These are phyloP conservation scores for Vitis hybrid DNA, from an alignment of 177 flowering plant genomes.

Conservation along the genomic window DNA sequence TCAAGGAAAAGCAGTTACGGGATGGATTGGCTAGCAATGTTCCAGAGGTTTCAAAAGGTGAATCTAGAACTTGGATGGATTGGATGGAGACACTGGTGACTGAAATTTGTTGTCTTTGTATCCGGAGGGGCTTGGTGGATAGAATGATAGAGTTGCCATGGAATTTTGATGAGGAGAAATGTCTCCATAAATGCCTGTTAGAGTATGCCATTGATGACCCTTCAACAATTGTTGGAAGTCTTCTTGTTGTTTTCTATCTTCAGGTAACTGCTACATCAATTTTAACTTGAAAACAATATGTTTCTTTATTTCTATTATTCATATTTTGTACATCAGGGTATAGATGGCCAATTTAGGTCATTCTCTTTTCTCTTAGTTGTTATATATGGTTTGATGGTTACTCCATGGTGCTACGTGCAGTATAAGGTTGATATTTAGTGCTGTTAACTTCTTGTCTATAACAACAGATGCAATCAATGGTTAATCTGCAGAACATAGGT, in stretches of 20 bases:
- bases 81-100: conserved; percentile 76
- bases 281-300: neutral
- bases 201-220: conserved; percentile 68
- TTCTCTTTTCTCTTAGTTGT: no score
- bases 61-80: conserved; percentile 41
- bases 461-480: no score
- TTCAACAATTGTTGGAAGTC: conserved; percentile 64
- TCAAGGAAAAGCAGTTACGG: conserved; percentile 52
- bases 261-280: conserved; percentile 52
- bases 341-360: no score
- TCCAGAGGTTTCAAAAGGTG: conserved; percentile 28
- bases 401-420: no score
- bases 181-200: conserved; percentile 73
- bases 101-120: conserved; percentile 85
- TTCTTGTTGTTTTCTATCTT: conserved; percentile 86
- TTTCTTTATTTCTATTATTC: neutral
- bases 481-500: no score
- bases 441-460: no score
- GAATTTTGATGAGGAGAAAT: conserved; percentile 85
- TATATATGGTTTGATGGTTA: no score
- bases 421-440: no score
- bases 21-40: conserved; percentile 26
- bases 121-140: conserved; percentile 76
- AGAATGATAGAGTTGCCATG: conserved; percentile 94
- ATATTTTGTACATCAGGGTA: no score